Evolutionary conservation across 2,329 filamentous ascomycete genomes (phyloP).

Genomic region (Lachnellula occidentalis): DNA sequence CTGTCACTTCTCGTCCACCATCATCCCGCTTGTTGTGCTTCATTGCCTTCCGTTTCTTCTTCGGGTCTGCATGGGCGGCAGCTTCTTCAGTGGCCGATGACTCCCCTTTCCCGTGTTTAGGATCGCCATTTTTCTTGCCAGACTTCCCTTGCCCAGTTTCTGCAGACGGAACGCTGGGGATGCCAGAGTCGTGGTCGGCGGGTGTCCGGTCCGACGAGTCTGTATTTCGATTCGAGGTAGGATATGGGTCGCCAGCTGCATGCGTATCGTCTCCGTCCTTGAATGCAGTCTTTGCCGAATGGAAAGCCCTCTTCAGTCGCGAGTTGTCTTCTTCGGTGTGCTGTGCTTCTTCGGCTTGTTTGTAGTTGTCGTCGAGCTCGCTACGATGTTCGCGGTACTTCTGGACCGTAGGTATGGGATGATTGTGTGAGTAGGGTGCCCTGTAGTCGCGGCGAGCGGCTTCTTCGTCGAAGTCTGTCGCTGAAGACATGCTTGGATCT

Average conservation of each 20-base stretch:
- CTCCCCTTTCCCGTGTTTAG: not conserved
- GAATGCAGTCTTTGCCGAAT: constrained; percentile 19
- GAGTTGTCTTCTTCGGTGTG: constrained; percentile 24
- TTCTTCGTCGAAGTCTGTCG: constrained; percentile 20
- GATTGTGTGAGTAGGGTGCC: constrained; percentile 23
- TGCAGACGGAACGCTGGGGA: constrained; percentile 9
- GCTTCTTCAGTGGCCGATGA: constrained; percentile 22
- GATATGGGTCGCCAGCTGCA: constrained; percentile 19
- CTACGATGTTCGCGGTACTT: constrained; percentile 22
- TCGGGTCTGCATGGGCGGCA: constrained; percentile 18
- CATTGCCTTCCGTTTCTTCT: constrained; percentile 25
- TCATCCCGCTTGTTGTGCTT: constrained; percentile 20
- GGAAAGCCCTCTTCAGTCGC: constrained; percentile 17
- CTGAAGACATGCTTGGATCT: constrained; percentile 2
- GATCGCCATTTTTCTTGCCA: constrained; percentile 1
- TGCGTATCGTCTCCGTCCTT: constrained; percentile 22
- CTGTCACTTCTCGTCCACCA: constrained; percentile 46
- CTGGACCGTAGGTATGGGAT: constrained; percentile 25
- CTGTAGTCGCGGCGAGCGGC: constrained; percentile 20
- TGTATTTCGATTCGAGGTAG: constrained; percentile 20
- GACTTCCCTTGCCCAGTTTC: not conserved
- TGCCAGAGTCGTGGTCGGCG: constrained; percentile 14
- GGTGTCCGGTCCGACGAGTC: constrained; percentile 8
- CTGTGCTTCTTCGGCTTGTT: constrained; percentile 20
- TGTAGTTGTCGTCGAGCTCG: constrained; percentile 16